These are phyloP conservation scores for Corymbia citriodora DNA, from an alignment of 441 rosid species.

Conservation along the genomic window DNA sequence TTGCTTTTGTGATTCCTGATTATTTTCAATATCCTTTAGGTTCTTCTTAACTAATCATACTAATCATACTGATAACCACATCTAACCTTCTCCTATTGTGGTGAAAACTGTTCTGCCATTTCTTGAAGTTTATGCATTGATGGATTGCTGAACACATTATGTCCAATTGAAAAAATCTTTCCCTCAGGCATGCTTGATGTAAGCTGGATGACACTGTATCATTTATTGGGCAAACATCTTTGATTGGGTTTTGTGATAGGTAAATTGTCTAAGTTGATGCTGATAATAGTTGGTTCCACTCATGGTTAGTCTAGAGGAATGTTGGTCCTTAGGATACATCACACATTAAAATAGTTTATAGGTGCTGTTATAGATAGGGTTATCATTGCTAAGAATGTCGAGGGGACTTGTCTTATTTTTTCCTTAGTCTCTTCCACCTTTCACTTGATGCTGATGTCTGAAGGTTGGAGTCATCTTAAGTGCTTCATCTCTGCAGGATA, in stretches of 20 bases:
- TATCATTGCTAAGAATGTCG: neutral
- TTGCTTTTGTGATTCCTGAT: neutral
- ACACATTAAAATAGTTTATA: neutral
- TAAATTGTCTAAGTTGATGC: neutral
- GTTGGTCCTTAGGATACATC: neutral
- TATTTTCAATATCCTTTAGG: neutral
- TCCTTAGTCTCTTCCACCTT: neutral
- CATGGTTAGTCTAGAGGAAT: neutral
- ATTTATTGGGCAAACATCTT: neutral
- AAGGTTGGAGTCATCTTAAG: neutral
- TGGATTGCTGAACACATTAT: neutral
- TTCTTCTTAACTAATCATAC: neutral
- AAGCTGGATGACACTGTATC: neutral
- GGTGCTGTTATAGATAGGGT: neutral
- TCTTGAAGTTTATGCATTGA: neutral
- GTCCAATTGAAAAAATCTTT: neutral
- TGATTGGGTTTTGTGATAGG: neutral
- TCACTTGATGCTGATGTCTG: neutral
- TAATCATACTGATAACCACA: neutral
- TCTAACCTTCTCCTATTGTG: neutral
- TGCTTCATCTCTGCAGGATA: conserved; percentile 38
- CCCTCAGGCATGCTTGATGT: neutral
- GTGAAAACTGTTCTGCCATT: neutral
- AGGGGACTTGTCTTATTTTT: neutral
- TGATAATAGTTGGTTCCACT: neutral